A percentile compares a stretch with the other conserved stretches of the same genome.
These are phyloP conservation scores for Acarospora socialis DNA, from an alignment of 2,329 filamentous ascomycete genomes.

Conservation along the genomic window DNA sequence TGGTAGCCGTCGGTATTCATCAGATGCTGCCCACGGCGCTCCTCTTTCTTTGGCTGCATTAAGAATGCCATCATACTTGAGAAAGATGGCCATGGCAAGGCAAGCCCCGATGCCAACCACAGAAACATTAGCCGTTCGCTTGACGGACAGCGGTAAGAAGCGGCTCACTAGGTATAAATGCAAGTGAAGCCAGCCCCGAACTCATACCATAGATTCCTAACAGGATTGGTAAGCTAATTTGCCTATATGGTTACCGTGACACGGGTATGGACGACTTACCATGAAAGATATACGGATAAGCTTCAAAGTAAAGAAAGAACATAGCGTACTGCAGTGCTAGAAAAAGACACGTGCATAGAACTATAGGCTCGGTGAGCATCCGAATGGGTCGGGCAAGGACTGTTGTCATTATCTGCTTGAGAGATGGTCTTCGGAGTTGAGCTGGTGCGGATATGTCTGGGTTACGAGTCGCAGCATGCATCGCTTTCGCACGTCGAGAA, in stretches of 20 bases:
- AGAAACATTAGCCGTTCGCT: not conserved
- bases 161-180: not conserved
- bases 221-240: conserved; percentile 11
- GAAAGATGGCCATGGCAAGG: conserved; percentile 11
- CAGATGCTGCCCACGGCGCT: conserved; percentile 13
- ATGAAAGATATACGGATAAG: conserved; percentile 16
- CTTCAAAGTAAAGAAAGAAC: conserved; percentile 21
- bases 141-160: too few species aligned
- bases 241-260: too few species aligned
- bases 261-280: conserved; percentile 5
- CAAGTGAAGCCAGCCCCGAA: conserved; percentile 15
- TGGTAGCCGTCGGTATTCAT: conserved; percentile 20
- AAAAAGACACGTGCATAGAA: conserved; percentile 19
- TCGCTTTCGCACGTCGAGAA: conserved; percentile 9
- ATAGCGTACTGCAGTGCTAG: conserved; percentile 22
- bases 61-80: conserved; percentile 15
- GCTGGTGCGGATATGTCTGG: conserved; percentile 11
- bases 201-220: conserved; percentile 20
- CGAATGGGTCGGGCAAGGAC: conserved; percentile 20
- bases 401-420: conserved; percentile 10
- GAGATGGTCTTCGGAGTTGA: too few species aligned
- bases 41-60: conserved; percentile 12
- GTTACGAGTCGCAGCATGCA: conserved; percentile 10
- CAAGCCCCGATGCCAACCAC: conserved; percentile 17
- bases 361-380: conserved; percentile 21